Conservation (phyloP, 2,329 filamentous ascomycete genomes). For the Aspergillus candidus region DNA sequence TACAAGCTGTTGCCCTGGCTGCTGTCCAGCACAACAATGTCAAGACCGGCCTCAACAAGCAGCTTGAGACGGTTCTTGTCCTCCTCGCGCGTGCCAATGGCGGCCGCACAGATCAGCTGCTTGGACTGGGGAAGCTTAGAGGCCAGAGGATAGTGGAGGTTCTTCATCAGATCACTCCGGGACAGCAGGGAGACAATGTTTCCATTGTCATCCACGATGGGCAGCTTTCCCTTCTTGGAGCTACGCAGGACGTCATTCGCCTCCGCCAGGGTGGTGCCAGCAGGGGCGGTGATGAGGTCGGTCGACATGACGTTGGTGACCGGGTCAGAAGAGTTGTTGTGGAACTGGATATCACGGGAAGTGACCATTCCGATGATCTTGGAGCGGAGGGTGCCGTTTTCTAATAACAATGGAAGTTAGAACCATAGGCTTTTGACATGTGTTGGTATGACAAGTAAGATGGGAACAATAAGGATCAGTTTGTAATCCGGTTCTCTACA, state of each 20-base stretch:
- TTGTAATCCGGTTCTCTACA: conserved; percentile 64
- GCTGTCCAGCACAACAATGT: conserved; percentile 92
- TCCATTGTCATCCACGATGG: conserved; percentile 75
- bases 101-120: conserved; percentile 91
- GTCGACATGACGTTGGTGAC: conserved; percentile 93
- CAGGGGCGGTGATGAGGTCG: conserved; percentile 79
- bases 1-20: conserved; percentile 98
- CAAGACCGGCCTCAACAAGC: conserved; percentile 88
- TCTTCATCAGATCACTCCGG: conserved; percentile 96
- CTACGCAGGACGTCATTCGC: conserved; percentile 89
- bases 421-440: conserved; percentile 9
- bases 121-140: conserved; percentile 96
- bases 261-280: conserved; percentile 76
- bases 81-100: conserved; percentile 89
- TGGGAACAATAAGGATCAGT: conserved; percentile 37
- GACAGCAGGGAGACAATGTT: conserved; percentile 91
- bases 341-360: conserved; percentile 96
- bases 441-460: conserved; percentile 2
- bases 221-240: conserved; percentile 98
- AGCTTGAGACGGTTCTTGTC: conserved; percentile 81
- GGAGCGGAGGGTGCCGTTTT: conserved; percentile 84
- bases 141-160: conserved; percentile 90
- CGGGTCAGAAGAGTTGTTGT: conserved; percentile 63
- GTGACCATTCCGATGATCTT: conserved; percentile 97
- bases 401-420: conserved; percentile 44